Conservation (phyloP, 164 flowering plant species). For the Pachysandra terminalis region DNA sequence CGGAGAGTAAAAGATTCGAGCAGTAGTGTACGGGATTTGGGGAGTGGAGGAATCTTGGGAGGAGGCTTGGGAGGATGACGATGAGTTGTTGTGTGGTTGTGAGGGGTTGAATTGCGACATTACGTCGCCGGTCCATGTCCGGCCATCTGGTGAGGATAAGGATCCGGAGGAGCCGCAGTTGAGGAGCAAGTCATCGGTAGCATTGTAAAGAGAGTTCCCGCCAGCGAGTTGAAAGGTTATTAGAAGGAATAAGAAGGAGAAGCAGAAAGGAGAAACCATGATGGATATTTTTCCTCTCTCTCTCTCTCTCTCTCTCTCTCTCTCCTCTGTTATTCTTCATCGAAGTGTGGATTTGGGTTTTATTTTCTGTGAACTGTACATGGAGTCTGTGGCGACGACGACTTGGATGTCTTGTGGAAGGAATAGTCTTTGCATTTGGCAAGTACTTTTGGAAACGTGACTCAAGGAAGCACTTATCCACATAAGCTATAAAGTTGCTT, state of each 20-base stretch:
- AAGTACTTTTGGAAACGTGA: too few species aligned
- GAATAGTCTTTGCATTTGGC: too few species aligned
- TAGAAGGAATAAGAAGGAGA: not conserved
- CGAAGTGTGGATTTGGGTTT: too few species aligned
- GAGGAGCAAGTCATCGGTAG: constrained; percentile 1
- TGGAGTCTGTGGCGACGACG: too few species aligned
- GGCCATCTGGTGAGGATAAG: not conserved
- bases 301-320: too few species aligned
- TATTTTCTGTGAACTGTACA: too few species aligned
- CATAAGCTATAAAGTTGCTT: too few species aligned
- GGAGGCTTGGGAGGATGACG: constrained; percentile 1
- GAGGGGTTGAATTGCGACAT: not conserved
- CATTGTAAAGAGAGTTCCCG: not conserved
- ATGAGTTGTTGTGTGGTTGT: constrained; percentile 1
- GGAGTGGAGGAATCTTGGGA: constrained; percentile 1
- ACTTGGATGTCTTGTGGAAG: too few species aligned
- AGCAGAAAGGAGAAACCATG: not conserved
- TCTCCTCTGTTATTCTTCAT: too few species aligned
- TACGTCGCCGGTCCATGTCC: constrained; percentile 6
- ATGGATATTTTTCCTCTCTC: too few species aligned
- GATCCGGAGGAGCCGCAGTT: constrained; percentile 7
- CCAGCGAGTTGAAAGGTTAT: not conserved
- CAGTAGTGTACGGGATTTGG: constrained; percentile 16
- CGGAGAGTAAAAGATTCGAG: constrained; percentile 8
- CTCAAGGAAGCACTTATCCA: too few species aligned